Conservation (phyloP, 225 moss, liverwort and hornwort genomes). For the Pseudoscleropodium purum region DNA sequence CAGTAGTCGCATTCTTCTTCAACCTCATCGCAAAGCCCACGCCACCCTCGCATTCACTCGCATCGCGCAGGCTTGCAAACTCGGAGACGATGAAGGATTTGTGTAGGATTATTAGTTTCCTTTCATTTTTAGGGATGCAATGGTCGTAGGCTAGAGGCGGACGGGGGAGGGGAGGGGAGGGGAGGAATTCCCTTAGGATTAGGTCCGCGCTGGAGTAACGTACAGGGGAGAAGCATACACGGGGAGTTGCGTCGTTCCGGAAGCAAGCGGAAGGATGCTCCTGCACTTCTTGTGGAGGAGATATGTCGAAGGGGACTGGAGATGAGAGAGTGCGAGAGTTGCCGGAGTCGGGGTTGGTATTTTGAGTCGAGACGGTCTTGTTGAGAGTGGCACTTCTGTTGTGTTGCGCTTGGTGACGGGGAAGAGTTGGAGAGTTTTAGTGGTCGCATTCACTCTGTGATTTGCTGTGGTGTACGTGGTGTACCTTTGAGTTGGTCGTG, state of each 20-base stretch:
- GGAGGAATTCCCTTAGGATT: conserved; percentile 21
- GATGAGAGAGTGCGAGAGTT: not conserved
- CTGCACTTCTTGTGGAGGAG: conserved; percentile 4
- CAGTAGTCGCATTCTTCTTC: conserved; percentile 8
- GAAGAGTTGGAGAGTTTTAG: not conserved
- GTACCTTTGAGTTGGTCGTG: not conserved
- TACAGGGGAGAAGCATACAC: not conserved
- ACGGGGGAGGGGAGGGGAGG: not conserved
- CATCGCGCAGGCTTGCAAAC: not conserved
- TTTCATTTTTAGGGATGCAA: not conserved
- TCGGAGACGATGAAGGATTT: not conserved
- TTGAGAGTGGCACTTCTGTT: not conserved
- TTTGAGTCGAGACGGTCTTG: not conserved
- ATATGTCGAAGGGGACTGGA: not conserved
- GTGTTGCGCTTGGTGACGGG: not conserved
- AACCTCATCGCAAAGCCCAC: conserved; percentile 5
- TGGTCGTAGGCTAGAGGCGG: conserved; percentile 3
- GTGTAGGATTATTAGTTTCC: not conserved
- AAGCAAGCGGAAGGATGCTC: conserved; percentile 4
- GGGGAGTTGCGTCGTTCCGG: conserved; percentile 23
- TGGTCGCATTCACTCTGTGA: not conserved
- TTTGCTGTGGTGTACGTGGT: not conserved
- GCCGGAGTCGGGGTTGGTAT: not conserved
- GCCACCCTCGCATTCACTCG: not conserved
- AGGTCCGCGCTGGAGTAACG: conserved; percentile 26